phyloP scores from a whole-genome alignment of 2,329 filamentous ascomycete genomes.

The Aspergillus latus region DNA sequence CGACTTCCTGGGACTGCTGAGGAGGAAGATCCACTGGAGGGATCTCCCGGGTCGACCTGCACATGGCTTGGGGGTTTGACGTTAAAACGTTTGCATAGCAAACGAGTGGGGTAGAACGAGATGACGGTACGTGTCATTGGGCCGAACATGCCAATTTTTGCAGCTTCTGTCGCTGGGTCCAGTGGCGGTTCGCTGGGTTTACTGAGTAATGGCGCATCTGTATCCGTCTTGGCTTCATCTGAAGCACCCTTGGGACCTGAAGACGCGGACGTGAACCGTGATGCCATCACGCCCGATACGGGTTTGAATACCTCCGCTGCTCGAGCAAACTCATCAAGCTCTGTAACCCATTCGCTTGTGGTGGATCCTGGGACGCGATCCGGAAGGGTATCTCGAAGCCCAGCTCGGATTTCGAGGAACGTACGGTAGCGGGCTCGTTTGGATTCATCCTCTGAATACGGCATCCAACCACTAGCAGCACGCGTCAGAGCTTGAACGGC shows the following conservation, averaged over 20 bases:
- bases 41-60: conserved; percentile 52
- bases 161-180: conserved; percentile 82
- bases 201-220: conserved; percentile 43
- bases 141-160: conserved; percentile 89
- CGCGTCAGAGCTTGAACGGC: conserved; percentile 68
- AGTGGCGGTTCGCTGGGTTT: conserved; percentile 58
- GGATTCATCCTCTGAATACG: conserved; percentile 76
- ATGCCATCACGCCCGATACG: conserved; percentile 91
- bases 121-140: conserved; percentile 72
- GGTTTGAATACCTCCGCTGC: conserved; percentile 83
- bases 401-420: conserved; percentile 77
- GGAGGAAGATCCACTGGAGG: conserved; percentile 21
- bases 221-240: conserved; percentile 29
- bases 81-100: conserved; percentile 94
- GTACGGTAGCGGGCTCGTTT: conserved; percentile 79
- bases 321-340: conserved; percentile 74
- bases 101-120: conserved; percentile 74
- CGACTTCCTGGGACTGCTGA: conserved; percentile 19
- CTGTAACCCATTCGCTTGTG: conserved; percentile 74
- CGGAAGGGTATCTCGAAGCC: conserved; percentile 59
- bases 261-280: conserved; percentile 73
- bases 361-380: conserved; percentile 52
- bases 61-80: conserved; percentile 74
- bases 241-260: conserved; percentile 41
- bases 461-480: conserved; percentile 68